Base-by-base conservation (phyloP, 2,329 filamentous ascomycete species). In the Cytospora schulzeri region DNA sequence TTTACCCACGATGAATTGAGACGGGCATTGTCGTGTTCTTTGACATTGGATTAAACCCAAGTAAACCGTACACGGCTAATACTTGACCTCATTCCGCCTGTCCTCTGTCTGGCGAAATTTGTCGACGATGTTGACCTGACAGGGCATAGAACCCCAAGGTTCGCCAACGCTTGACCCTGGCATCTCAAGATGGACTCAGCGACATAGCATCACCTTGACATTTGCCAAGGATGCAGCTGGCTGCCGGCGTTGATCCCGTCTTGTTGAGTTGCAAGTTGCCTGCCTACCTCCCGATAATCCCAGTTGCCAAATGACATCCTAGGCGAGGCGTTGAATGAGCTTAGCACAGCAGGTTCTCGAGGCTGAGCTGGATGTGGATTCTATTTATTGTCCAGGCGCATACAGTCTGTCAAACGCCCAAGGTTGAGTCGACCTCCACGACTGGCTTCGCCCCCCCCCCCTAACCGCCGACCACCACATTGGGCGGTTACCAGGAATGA, bases 401-500 rank as follows among this genome's bases (percentile, higher is more conserved):
- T 11, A 48, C n/a, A 14, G 2, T 24, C 45, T 14, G n/a, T 7
- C n/a, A 22, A 8, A 12, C 45, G n/a, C 45, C 52, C 38, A 41
- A 31, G 29, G 52, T 15, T 28, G 53, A 50, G 7, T 35, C 53
- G 28, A 56, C 17, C 41, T 28, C 28, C n/a, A 48, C 45, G 29
- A 41, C 22, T 41, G 38, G 58, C 53, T 63, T 35, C 48, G 33
- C 22, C 35, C 33, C 48, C 50, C 48, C 48, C 22, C 35, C 33
- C 48, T 66, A 64, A 38, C 61, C 60, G 64, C 57, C 64, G 17
- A 29, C 24, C 58, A 48, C 5, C 29, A 33, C 22, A 26, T 55
- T 45, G 29, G 60, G 64, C 64, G 64, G 64, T 66, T 66, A 66
- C 57, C 28, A 35, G 8, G n/a, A 17, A 19, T 19, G 33, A 12